Conservation (phyloP, 192 early-diverging fungal species). For the Coemansia sp. region DNA sequence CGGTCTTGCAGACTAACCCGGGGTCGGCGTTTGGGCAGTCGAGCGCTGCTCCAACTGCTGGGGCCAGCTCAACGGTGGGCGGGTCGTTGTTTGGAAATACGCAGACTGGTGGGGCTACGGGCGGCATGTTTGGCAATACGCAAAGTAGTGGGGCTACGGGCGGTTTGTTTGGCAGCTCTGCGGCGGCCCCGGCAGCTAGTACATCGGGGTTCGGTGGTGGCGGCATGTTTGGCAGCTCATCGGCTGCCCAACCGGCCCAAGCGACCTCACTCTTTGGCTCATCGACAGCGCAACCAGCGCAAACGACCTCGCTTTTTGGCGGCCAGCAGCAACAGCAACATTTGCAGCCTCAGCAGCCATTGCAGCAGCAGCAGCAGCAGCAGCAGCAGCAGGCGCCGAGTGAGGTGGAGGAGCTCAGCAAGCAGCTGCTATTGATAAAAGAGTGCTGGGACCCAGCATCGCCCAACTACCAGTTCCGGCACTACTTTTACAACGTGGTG, state of each 20-base stretch:
- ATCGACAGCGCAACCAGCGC: constrained; percentile 11
- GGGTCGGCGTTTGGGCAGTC: constrained; percentile 14
- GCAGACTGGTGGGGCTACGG: constrained; percentile 4
- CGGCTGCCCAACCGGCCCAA: not conserved
- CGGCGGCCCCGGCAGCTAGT: not conserved
- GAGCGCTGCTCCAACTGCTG: not conserved
- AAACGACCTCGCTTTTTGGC: constrained; percentile 27
- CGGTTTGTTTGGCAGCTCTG: constrained; percentile 6
- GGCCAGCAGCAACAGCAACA: constrained; percentile 13
- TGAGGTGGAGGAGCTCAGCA: constrained; percentile 54
- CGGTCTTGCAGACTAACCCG: not conserved
- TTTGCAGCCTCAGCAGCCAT: no score
- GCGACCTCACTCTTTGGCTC: constrained; percentile 16
- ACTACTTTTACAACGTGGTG: constrained; percentile 96
- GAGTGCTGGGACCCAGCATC: constrained; percentile 76
- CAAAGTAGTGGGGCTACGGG: constrained; percentile 3
- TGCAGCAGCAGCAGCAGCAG: constrained; percentile 31
- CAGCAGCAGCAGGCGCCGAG: constrained; percentile 15
- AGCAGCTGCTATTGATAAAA: constrained; percentile 64
- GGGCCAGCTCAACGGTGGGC: constrained; percentile 1
- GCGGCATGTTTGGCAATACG: constrained; percentile 24
- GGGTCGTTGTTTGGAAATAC: constrained; percentile 19
- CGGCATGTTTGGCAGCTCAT: not conserved
- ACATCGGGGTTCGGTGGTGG: no score
- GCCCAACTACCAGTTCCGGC: constrained; percentile 80